phyloP scores from a whole-genome alignment of 768 basidiomycete species.

The Hypholoma sublateritium region DNA sequence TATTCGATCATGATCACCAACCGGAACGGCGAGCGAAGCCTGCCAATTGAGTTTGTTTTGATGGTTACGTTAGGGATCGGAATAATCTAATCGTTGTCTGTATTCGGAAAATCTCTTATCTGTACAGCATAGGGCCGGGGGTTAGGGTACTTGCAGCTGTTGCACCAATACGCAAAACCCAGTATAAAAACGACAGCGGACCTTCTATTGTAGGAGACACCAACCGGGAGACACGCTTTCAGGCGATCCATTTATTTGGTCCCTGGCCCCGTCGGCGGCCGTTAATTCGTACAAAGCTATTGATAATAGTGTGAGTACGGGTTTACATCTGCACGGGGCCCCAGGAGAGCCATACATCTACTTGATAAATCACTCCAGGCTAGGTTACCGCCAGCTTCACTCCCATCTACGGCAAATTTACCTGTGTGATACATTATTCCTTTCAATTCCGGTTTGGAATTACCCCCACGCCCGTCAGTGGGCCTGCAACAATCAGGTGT shows the following conservation, averaged over 20 bases:
- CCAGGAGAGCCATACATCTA: too few relatives aligned
- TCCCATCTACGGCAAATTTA: too few relatives aligned
- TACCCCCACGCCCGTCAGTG: neutral
- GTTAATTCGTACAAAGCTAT: too few relatives aligned
- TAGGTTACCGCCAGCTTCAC: too few relatives aligned
- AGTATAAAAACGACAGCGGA: neutral
- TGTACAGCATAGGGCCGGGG: neutral
- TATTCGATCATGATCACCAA: slow-evolving; percentile 5
- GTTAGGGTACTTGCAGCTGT: neutral
- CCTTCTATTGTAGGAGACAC: too few relatives aligned
- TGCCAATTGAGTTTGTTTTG: neutral
- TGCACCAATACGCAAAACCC: neutral
- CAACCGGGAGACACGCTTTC: too few relatives aligned
- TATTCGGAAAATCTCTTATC: neutral
- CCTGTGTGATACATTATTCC: too few relatives aligned
- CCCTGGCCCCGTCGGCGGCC: too few relatives aligned
- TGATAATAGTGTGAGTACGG: too few relatives aligned
- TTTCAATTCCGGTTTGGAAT: neutral
- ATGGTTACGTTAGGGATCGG: slow-evolving; percentile 2
- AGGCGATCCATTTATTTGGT: too few relatives aligned
- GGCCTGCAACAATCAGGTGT: neutral
- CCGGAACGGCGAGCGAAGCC: neutral
- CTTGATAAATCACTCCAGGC: too few relatives aligned
- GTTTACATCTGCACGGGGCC: too few relatives aligned
- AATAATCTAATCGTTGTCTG: neutral